Base-by-base conservation (phyloP, 192 early-diverging fungal species). In the Coemansia biformis region DNA sequence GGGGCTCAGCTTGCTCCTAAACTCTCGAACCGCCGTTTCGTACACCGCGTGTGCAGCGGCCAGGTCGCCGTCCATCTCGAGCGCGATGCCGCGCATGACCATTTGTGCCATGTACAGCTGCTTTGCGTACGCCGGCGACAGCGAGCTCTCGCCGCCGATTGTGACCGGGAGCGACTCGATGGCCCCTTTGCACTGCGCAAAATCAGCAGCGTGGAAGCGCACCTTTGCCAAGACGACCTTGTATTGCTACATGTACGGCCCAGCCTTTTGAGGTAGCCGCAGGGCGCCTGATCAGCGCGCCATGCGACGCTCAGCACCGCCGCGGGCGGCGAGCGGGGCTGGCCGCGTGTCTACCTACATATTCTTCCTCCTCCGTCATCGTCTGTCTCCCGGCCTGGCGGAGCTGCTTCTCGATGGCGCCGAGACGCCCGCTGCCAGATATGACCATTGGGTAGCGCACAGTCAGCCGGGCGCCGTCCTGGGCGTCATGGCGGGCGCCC, bases 61-160 rank as follows among this genome's bases (percentile, higher is more conserved):
- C n/a, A 66, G 31, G 10, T 80, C 59, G 17, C 51, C 65, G 8
- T 47, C 31, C 52, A 59, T 64, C 52, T 75, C 72, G 3, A 46
- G 38, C 5, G 35, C 15, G 51, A 75, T 36, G 40, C 61, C 86
- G 54, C 78, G 80, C 57, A 86, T 75, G n/a, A 77, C 67, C 43
- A 76, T 61, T 31, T 75, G 71, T 38, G 76, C 67, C 40, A 83
- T 62, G 26, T 77, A 62, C 24, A 88, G 54, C 30, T 82, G 76
- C 51, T 81, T 73, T 12, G 49, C 62, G 51, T 88, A 86, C 10
- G 78, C 84, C 15, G 74, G 59, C 50, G 72, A 68, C 50, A 68
- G 56, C 3, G 65, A 55, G 32, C 78, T 59, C 14, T 66, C 51
- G 17, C 48, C 48, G 31, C 62, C 28, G 4, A 82, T 57, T 18